These are phyloP conservation scores for Ensete ventricosum DNA, from an alignment of 176 grass and related monocot species.

Conservation along the genomic window DNA sequence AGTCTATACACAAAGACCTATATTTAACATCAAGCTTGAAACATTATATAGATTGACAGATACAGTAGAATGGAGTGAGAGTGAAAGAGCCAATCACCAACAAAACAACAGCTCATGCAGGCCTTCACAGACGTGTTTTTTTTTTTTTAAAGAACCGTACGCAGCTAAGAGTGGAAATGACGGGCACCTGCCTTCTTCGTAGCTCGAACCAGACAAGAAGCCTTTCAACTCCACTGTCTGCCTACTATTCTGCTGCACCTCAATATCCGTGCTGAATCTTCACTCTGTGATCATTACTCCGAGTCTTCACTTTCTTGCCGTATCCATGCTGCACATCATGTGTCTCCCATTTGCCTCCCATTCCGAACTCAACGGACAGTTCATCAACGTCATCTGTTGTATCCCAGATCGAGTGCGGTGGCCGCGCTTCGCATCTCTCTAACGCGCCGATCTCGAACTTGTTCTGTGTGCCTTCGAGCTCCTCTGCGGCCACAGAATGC, in stretches of 20 bases:
- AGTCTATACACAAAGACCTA: no score
- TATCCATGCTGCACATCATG: constrained; percentile 19
- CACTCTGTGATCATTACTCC: background rate
- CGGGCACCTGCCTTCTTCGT: background rate
- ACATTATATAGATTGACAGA: no score
- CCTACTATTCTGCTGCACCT: background rate
- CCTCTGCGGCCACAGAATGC: constrained; percentile 43
- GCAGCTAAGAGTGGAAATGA: background rate
- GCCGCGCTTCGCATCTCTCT: constrained; percentile 47
- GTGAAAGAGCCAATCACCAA: no score
- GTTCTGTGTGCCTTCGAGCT: constrained; percentile 61
- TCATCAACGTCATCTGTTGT: constrained; percentile 22
- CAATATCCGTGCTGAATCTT: background rate
- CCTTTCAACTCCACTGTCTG: background rate
- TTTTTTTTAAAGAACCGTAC: background rate
- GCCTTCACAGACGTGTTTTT: no score
- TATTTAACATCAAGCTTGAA: no score
- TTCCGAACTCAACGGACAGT: background rate
- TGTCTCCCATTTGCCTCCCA: background rate
- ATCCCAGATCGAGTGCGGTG: constrained; percentile 42
- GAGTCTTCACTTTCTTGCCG: constrained; percentile 3
- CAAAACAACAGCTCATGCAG: no score
- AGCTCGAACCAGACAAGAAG: background rate
- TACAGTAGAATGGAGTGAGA: no score
- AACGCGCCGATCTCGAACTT: constrained; percentile 48